Conservation (phyloP, 2,329 filamentous ascomycete genomes). For the Rhynchosporium secalis region DNA sequence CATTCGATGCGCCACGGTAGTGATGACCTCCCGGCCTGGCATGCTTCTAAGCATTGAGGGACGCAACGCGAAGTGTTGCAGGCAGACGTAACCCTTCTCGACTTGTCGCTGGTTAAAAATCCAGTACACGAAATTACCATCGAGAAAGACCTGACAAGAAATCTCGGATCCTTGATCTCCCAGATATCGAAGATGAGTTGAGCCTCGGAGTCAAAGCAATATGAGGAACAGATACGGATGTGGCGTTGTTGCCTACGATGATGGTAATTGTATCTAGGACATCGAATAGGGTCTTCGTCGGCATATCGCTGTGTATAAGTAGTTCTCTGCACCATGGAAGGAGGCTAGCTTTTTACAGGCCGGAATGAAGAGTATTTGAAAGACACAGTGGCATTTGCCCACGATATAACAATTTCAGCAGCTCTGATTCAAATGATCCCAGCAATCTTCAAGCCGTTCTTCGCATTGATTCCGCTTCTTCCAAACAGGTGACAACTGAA, state of each 20-base stretch:
- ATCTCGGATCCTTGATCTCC: constrained; percentile 33
- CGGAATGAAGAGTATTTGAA: constrained; percentile 39
- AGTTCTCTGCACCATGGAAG: background rate
- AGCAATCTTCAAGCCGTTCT: constrained; percentile 34
- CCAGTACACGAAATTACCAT: constrained; percentile 39
- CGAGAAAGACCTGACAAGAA: constrained; percentile 39
- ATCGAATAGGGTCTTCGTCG: constrained; percentile 48
- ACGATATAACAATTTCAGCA: constrained; percentile 37
- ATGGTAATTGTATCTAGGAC: constrained; percentile 43
- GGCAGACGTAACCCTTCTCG: constrained; percentile 42
- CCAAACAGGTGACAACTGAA: constrained; percentile 36
- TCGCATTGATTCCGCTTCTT: constrained; percentile 34
- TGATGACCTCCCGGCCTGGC: too few species aligned
- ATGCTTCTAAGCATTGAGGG: constrained; percentile 12
- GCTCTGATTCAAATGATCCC: constrained; percentile 35
- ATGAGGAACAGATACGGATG: constrained; percentile 38
- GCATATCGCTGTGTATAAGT: constrained; percentile 43
- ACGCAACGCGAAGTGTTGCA: constrained; percentile 45
- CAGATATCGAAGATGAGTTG: constrained; percentile 30
- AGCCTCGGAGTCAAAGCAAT: constrained; percentile 20
- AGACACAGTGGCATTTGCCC: constrained; percentile 37
- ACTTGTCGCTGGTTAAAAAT: constrained; percentile 39
- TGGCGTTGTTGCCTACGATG: constrained; percentile 38
- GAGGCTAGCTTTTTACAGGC: constrained; percentile 13
- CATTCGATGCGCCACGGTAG: too few species aligned